Evolutionary conservation across 2,329 filamentous ascomycete species (phyloP).

Genomic region (Dactylellina sp.): DNA sequence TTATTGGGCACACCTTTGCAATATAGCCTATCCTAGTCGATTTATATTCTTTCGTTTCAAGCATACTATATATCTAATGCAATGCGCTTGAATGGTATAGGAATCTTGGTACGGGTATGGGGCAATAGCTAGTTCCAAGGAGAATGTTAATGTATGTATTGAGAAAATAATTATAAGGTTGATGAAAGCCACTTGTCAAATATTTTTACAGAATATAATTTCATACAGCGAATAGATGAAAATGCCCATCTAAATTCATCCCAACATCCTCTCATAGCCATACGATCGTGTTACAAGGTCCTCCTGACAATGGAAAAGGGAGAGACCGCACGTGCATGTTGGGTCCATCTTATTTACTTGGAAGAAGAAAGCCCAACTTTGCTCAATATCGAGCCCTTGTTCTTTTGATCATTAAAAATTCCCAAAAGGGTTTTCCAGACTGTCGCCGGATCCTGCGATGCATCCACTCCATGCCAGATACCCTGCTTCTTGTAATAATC

Average conservation of each 20-base stretch:
- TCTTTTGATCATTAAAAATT: slow-evolving; percentile 74
- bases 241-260: slow-evolving; percentile 28
- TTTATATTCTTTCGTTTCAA: too few species aligned
- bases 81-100: too few species aligned
- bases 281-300: not conserved
- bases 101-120: too few species aligned
- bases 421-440: slow-evolving; percentile 94
- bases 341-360: slow-evolving; percentile 30
- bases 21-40: too few species aligned
- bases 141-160: slow-evolving; percentile 26
- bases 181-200: slow-evolving; percentile 28
- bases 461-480: slow-evolving; percentile 96
- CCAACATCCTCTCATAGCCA: slow-evolving; percentile 33
- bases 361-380: slow-evolving; percentile 57
- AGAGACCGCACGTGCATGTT: not conserved
- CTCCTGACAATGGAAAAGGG: not conserved
- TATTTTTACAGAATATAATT: slow-evolving; percentile 54
- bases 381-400: slow-evolving; percentile 53
- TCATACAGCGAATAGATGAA: slow-evolving; percentile 51
- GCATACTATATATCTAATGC: too few species aligned
- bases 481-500: slow-evolving; percentile 97
- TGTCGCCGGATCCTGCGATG: slow-evolving; percentile 92
- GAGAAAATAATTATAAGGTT: slow-evolving; percentile 50
- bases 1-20: too few species aligned
- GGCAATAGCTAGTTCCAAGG: too few species aligned